phyloP scores from a whole-genome alignment of 2,329 filamentous ascomycete genomes.

The Neocucurbitaria cava region DNA sequence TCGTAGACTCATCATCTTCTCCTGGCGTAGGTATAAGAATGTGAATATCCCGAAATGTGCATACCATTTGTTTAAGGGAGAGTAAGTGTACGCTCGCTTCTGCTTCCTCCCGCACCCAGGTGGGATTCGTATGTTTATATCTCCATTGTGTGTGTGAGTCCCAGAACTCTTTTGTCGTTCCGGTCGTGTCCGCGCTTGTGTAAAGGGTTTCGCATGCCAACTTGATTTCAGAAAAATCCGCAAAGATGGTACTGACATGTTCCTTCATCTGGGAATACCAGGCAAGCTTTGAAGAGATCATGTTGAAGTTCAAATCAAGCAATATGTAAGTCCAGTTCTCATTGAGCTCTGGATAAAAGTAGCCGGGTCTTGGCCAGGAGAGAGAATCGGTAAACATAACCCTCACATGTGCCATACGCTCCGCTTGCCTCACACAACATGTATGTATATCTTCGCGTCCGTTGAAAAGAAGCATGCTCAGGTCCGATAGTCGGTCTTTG shows the following conservation, averaged over 20 bases:
- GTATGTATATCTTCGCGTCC: neutral
- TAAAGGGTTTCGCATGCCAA: neutral
- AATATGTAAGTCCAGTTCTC: neutral
- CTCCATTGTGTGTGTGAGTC: neutral
- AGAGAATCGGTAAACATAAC: too few species aligned
- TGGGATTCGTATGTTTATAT: neutral
- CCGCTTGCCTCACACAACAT: too few species aligned
- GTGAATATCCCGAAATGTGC: neutral
- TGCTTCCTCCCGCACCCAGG: neutral
- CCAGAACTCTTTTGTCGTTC: slow-evolving; percentile 7
- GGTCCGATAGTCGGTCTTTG: slow-evolving; percentile 3
- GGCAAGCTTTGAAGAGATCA: neutral
- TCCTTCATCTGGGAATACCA: neutral
- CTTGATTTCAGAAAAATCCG: neutral
- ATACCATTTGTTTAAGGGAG: slow-evolving; percentile 1
- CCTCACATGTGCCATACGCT: too few species aligned
- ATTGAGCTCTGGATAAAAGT: neutral
- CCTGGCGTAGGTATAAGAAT: neutral
- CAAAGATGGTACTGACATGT: neutral
- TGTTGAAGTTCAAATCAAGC: neutral
- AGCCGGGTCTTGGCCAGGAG: neutral
- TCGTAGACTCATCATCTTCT: neutral
- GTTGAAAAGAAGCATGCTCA: neutral
- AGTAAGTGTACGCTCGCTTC: neutral
- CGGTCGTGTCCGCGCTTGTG: neutral